These are phyloP conservation scores for Pythium rhizo-oryzae DNA, from an alignment of 352 stramenopile species.

Conservation along the genomic window DNA sequence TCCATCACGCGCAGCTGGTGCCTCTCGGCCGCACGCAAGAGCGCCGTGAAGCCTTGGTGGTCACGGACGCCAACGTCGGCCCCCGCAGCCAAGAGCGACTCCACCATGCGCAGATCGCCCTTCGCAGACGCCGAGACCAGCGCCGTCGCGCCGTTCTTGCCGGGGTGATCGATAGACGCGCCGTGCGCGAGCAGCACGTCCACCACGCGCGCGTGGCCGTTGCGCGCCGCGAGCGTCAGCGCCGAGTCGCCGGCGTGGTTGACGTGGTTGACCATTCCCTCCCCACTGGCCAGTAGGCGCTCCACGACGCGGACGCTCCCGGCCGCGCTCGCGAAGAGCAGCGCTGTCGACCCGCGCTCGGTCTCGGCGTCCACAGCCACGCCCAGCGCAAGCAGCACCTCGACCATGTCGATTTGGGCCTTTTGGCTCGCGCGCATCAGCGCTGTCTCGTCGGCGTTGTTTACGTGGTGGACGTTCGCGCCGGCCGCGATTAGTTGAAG, in stretches of 20 bases:
- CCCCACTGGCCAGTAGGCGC: not conserved
- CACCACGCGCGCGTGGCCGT: not conserved
- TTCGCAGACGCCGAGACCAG: not conserved
- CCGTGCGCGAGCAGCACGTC: not conserved
- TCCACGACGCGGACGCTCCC: not conserved
- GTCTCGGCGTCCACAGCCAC: not conserved
- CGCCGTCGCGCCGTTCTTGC: not conserved
- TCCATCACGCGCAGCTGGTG: conserved; percentile 50
- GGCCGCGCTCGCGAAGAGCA: not conserved
- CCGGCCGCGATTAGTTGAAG: not conserved
- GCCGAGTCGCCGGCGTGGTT: not conserved
- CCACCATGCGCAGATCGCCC: not conserved
- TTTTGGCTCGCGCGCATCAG: not conserved
- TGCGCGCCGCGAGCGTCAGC: not conserved
- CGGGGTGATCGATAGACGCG: not conserved
- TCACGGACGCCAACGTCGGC: not conserved
- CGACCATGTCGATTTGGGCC: not conserved
- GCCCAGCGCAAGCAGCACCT: not conserved
- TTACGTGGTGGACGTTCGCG: not conserved
- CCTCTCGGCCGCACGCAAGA: conserved; percentile 48
- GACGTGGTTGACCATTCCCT: not conserved
- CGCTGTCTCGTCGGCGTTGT: not conserved
- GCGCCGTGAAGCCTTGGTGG: not conserved
- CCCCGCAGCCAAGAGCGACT: not conserved
- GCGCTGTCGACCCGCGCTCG: not conserved